These are phyloP conservation scores for Cymbopogon flexuosus DNA, from an alignment of 202 grass and related monocot genomes.

Conservation along the genomic window DNA sequence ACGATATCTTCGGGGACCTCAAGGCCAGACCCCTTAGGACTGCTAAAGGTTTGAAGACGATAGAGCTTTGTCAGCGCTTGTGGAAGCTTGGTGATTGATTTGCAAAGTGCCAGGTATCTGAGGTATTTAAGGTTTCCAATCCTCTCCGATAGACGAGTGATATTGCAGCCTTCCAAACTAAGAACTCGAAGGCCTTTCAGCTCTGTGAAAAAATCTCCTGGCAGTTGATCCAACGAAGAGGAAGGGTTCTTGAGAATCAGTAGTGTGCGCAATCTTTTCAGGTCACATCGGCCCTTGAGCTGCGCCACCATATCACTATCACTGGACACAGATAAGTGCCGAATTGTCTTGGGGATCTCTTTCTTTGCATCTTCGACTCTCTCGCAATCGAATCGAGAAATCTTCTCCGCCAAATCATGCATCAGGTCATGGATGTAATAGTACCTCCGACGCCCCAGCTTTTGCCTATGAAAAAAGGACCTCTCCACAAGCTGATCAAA, in stretches of 20 bases:
- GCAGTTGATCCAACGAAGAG: constrained; percentile 12
- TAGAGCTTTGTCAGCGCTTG: constrained; percentile 38
- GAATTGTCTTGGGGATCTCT: constrained; percentile 35
- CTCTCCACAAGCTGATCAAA: constrained; percentile 37
- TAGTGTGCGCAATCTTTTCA: constrained; percentile 38
- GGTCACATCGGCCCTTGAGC: constrained; percentile 23
- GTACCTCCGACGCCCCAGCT: constrained; percentile 19
- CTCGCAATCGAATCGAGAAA: constrained; percentile 37
- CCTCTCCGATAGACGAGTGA: constrained; percentile 20
- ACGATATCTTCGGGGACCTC: constrained; percentile 33
- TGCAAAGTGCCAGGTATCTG: constrained; percentile 55
- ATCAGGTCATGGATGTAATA: constrained; percentile 54
- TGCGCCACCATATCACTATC: neutral
- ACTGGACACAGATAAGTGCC: constrained; percentile 50
- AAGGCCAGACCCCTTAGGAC: constrained; percentile 27
- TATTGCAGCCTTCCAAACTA: constrained; percentile 40
- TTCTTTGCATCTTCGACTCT: constrained; percentile 35
- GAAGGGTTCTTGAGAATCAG: constrained; percentile 38
- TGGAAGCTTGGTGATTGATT: constrained; percentile 40
- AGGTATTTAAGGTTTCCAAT: constrained; percentile 47
- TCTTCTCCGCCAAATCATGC: constrained; percentile 54
- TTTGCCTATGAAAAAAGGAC: constrained; percentile 42
- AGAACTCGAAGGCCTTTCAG: constrained; percentile 51
- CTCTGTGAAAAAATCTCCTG: constrained; percentile 37
- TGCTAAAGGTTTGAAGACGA: constrained; percentile 54